Conservation (phyloP, 116 monocot species). For the Cymodocea nodosa region DNA sequence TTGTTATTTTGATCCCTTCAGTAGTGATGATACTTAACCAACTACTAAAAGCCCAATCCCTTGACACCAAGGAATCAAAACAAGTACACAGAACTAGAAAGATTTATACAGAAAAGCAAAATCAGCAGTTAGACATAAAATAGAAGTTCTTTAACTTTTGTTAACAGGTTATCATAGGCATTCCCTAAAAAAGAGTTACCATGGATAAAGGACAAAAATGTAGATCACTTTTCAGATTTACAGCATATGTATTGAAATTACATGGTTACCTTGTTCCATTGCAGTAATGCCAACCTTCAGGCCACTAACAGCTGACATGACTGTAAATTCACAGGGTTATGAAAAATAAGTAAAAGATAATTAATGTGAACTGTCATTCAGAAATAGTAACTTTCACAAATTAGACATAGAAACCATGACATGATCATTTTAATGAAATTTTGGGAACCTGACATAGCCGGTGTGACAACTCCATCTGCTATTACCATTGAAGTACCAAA, state of each 20-base stretch:
- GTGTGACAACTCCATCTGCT: conserved; percentile 91
- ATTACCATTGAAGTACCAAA: conserved; percentile 96
- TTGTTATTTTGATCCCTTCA: no score
- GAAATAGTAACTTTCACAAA: neutral
- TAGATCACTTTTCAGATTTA: neutral
- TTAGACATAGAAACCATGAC: neutral
- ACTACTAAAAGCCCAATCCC: no score
- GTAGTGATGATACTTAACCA: no score
- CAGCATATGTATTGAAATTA: neutral
- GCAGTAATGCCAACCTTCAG: conserved; percentile 65
- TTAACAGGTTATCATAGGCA: no score
- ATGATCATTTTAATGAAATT: neutral
- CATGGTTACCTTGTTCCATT: conserved; percentile 60
- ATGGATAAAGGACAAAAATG: no score
- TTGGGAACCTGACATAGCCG: conserved; percentile 86
- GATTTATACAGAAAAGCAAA: no score
- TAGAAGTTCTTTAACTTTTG: no score
- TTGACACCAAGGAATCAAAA: no score
- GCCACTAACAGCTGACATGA: conserved; percentile 91
- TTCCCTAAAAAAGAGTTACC: no score
- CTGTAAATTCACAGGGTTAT: conserved; percentile 25
- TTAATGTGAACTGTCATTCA: no score
- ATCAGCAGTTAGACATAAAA: no score
- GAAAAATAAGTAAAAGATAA: neutral
- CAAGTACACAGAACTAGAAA: no score